Evolutionary conservation across 2,329 filamentous ascomycete species (phyloP).

Genomic region (Rutstroemia sydowiana): DNA sequence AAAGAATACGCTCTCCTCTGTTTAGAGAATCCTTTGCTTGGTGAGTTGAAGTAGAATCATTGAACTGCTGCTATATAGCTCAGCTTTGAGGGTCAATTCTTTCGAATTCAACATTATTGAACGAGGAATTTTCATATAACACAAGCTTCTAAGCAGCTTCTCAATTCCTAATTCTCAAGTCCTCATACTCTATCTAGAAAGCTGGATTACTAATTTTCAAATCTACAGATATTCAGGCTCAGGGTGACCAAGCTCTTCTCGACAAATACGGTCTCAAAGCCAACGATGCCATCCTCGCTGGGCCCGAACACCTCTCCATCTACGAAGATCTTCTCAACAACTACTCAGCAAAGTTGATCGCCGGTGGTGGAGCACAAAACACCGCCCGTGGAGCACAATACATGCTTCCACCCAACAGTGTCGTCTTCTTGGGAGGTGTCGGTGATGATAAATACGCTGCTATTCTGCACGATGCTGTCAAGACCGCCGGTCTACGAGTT

Average conservation of each 20-base stretch:
- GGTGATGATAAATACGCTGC: slow-evolving; percentile 95
- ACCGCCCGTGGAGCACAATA: slow-evolving; percentile 95
- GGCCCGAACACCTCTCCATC: slow-evolving; percentile 80
- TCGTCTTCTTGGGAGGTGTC: slow-evolving; percentile 88
- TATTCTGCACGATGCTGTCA: slow-evolving; percentile 77
- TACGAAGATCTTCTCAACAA: slow-evolving; percentile 93
- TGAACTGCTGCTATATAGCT: background rate
- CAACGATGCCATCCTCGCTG: slow-evolving; percentile 95
- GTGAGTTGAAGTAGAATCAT: slow-evolving; percentile 40
- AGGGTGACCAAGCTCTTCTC: slow-evolving; percentile 75
- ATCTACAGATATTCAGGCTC: slow-evolving; percentile 77
- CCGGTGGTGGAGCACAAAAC: slow-evolving; percentile 95
- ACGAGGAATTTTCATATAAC: background rate
- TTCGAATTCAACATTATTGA: background rate
- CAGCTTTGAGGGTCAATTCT: background rate
- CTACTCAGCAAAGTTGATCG: slow-evolving; percentile 88
- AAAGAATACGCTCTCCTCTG: slow-evolving; percentile 86
- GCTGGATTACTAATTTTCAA: no score
- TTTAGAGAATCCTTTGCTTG: slow-evolving; percentile 95
- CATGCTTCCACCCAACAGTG: slow-evolving; percentile 80
- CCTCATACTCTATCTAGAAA: background rate
- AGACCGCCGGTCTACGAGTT: slow-evolving; percentile 80
- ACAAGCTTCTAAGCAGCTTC: background rate
- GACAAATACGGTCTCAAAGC: slow-evolving; percentile 89
- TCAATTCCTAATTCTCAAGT: background rate